Base-by-base conservation (phyloP, 768 basidiomycete species). In the Rhizopogon vesiculosus region DNA sequence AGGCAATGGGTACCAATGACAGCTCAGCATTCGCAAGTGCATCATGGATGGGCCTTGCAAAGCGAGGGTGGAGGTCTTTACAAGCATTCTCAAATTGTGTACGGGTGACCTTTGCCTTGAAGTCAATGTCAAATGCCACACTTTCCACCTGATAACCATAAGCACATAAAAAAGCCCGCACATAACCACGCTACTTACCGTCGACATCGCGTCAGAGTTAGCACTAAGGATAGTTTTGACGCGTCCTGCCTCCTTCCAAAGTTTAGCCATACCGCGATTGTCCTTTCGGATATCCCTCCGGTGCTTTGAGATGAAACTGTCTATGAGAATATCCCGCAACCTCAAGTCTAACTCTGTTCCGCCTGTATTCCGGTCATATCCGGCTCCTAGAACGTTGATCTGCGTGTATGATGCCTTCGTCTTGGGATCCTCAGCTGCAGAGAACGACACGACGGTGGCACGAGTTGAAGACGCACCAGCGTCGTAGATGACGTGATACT, bases 201-300 rank as follows among this genome's bases (percentile, higher is more conserved):
- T 78, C 3, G 90, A 81, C 40, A 72, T 75, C 7, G 87, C 87
- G 33, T 96, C 94, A 13, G 78, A 76, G 65, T 99, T 99, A 39
- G 96, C 97, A 68, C 93, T 97, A 57, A 99, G 72, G 60, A 99
- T 89, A 7, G 85, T 79, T 75, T 98, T 99, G 62, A 98, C 82
- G 56, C 95, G 82, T 16, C 82, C 83, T 1, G 96, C 92, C 71
- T 99, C 97, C 68, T 95, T 96, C 84, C 91, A 89, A 6, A 98
- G 74, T 71, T 95, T 96, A 5, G 91, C 89, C 87, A 97, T 89
- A 1, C 88, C 95, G 54, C 85, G 80, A 66, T 85, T 84, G 65
- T 95, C 91, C 60, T 76, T 75, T 29, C 82, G 79, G 39, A 93
- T 80, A 59, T 86, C 84, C 67, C 72, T 80, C 62, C 82, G 82